phyloP scores from a whole-genome alignment of 192 early-diverging fungal species.

The Coemansia biformis region DNA sequence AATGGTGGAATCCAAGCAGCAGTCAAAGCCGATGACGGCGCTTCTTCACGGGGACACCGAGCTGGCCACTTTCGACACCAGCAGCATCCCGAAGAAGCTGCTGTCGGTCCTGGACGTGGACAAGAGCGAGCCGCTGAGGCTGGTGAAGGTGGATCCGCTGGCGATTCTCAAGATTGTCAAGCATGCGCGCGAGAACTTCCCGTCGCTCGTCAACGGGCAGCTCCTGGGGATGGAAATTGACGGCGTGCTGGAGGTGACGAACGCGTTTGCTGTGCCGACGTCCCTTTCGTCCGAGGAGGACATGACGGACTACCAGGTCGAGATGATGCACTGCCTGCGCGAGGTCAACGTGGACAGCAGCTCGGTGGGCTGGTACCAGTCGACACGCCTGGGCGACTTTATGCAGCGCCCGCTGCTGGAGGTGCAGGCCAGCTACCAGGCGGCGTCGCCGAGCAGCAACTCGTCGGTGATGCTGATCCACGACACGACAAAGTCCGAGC shows the following conservation, averaged over 20 bases:
- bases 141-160: constrained; percentile 71
- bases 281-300: constrained; percentile 56
- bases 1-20: constrained; percentile 21
- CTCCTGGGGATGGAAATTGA: constrained; percentile 90
- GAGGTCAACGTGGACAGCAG: constrained; percentile 94
- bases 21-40: constrained; percentile 49
- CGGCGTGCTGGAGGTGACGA: constrained; percentile 87
- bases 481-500: constrained; percentile 77
- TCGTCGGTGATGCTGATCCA: constrained; percentile 90
- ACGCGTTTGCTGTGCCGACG: constrained; percentile 80
- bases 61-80: constrained; percentile 24
- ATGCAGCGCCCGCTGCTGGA: constrained; percentile 88
- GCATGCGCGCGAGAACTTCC: constrained; percentile 84
- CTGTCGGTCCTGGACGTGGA: constrained; percentile 57
- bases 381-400: constrained; percentile 81
- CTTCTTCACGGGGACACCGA: constrained; percentile 36
- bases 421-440: constrained; percentile 86
- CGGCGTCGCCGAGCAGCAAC: constrained; percentile 58
- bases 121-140: constrained; percentile 50
- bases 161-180: constrained; percentile 96
- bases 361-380: constrained; percentile 97
- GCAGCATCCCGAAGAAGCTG: constrained; percentile 34
- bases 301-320: constrained; percentile 80
- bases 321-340: constrained; percentile 90
- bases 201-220: constrained; percentile 79